These are phyloP conservation scores for Houttuynia cordata DNA, from an alignment of 164 flowering plant species.

Conservation along the genomic window DNA sequence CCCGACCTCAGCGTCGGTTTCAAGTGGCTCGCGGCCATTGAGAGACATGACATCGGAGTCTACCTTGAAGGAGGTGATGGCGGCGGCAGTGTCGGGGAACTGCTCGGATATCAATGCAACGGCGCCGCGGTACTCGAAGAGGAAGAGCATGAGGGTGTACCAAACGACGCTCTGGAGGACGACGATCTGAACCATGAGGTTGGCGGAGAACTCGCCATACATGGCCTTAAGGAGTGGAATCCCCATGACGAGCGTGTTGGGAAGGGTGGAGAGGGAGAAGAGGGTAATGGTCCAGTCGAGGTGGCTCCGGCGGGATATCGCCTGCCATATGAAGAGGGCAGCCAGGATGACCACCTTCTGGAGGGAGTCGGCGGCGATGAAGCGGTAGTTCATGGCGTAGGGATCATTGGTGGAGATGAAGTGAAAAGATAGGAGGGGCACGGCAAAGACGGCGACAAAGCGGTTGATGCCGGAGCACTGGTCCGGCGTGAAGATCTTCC, in stretches of 20 bases:
- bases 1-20: slow-evolving; percentile 68
- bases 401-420: slow-evolving; percentile 80
- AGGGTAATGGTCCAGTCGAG: slow-evolving; percentile 90
- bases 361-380: slow-evolving; percentile 82
- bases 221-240: slow-evolving; percentile 81
- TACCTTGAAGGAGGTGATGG: slow-evolving; percentile 71
- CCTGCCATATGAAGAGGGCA: slow-evolving; percentile 64
- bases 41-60: slow-evolving; percentile 82
- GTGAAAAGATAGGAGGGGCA: slow-evolving; percentile 83
- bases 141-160: slow-evolving; percentile 81
- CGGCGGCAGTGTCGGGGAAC: slow-evolving; percentile 78
- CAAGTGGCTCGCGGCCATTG: slow-evolving; percentile 64
- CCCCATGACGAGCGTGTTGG: slow-evolving; percentile 96
- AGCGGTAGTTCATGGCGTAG: slow-evolving; percentile 76
- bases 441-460: slow-evolving; percentile 90
- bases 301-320: slow-evolving; percentile 30
- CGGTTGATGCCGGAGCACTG: slow-evolving; percentile 97
- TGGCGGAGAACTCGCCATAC: slow-evolving; percentile 76
- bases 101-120: slow-evolving; percentile 67
- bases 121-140: slow-evolving; percentile 90
- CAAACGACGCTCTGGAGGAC: slow-evolving; percentile 80
- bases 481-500: slow-evolving; percentile 90
- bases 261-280: slow-evolving; percentile 84
- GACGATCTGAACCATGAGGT: slow-evolving; percentile 83
- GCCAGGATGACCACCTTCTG: slow-evolving; percentile 65